Evolutionary conservation across 2,329 filamentous ascomycete species (phyloP).

Genomic region (Cercospora brassicicola): DNA sequence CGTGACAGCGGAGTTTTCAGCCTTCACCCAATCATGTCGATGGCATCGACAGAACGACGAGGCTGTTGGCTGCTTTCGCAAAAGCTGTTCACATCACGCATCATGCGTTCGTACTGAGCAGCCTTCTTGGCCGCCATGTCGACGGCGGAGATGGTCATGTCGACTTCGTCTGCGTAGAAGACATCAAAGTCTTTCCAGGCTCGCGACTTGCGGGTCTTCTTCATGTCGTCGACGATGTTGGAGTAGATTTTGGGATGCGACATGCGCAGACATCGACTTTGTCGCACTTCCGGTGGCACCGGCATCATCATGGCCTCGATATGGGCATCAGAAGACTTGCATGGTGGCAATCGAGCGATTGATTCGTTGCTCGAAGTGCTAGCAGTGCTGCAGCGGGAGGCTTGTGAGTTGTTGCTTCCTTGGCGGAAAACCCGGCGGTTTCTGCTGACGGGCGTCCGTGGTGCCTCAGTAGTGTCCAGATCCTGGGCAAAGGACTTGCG

Average conservation of each 20-base stretch:
- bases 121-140: constrained; percentile 32
- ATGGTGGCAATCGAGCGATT: constrained; percentile 36
- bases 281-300: constrained; percentile 29
- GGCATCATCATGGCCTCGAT: constrained; percentile 41
- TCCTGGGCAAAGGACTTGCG: constrained; percentile 22
- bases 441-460: constrained; percentile 26
- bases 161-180: constrained; percentile 38
- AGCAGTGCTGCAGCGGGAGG: constrained; percentile 33
- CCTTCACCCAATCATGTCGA: constrained; percentile 33
- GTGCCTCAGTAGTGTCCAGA: constrained; percentile 17
- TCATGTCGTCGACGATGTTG: constrained; percentile 39
- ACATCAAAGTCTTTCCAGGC: constrained; percentile 39
- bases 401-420: constrained; percentile 29
- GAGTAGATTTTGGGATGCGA: constrained; percentile 37
- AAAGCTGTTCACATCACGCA: constrained; percentile 31
- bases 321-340: constrained; percentile 33
- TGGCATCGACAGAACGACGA: constrained; percentile 20
- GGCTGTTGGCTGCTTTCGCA: constrained; percentile 16
- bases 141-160: constrained; percentile 34
- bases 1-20: not conserved
- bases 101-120: constrained; percentile 33
- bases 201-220: constrained; percentile 33
- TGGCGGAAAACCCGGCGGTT: constrained; percentile 25
- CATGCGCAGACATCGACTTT: constrained; percentile 36
- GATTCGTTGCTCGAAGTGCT: constrained; percentile 31